Evolutionary conservation across 1,139 yeast genomes (phyloP).

Genomic region (Protomyces lactucae-debilis): DNA sequence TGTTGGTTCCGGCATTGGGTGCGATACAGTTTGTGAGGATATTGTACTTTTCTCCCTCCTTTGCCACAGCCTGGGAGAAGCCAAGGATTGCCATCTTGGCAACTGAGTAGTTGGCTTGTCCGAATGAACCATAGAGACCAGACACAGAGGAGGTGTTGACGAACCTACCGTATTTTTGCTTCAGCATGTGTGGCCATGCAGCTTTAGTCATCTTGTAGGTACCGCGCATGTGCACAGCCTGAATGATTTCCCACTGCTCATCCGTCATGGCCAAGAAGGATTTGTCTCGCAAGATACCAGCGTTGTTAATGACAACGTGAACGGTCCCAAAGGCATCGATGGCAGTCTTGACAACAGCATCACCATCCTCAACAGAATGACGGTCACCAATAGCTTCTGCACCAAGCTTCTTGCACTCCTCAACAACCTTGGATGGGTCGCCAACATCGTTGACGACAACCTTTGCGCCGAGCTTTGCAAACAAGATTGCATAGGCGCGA

Average conservation of each 20-base stretch:
- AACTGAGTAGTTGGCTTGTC: constrained; percentile 92
- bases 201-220: constrained; percentile 78
- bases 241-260: constrained; percentile 76
- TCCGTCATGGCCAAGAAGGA: constrained; percentile 81
- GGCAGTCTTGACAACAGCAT: constrained; percentile 73
- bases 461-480: constrained; percentile 90
- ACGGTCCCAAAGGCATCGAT: constrained; percentile 72
- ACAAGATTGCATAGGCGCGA: constrained; percentile 75
- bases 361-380: constrained; percentile 75
- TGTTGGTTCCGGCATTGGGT: constrained; percentile 96
- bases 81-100: constrained; percentile 89
- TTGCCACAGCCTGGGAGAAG: constrained; percentile 75
- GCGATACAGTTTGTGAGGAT: constrained; percentile 81
- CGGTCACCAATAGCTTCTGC: constrained; percentile 75
- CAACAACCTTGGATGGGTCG: constrained; percentile 63
- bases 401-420: constrained; percentile 70
- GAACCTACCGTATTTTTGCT: constrained; percentile 75
- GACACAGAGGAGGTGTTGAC: constrained; percentile 91
- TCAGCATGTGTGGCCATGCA: constrained; percentile 84
- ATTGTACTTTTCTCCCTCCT: constrained; percentile 78
- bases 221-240: constrained; percentile 77
- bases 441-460: constrained; percentile 90
- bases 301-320: constrained; percentile 84
- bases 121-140: constrained; percentile 95
- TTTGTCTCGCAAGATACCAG: constrained; percentile 89